Conservation (phyloP, 2,329 filamentous ascomycete species). For the Alternaria angustiovoidea region DNA sequence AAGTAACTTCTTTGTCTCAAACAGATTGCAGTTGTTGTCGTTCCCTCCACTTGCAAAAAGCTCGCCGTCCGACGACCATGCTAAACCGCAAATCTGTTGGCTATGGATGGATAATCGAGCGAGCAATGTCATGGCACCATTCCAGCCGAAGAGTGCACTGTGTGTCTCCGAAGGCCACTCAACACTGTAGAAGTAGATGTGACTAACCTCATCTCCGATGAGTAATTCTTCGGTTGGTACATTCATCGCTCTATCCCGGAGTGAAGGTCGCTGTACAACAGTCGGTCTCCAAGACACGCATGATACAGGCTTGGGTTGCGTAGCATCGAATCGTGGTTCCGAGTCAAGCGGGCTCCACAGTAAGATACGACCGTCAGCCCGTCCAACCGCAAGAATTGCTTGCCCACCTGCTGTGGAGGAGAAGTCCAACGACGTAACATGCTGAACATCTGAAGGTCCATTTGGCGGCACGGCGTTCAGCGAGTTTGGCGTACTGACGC, state of each 20-base stretch:
- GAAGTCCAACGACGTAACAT: constrained; percentile 87
- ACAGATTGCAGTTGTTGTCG: constrained; percentile 87
- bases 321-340: constrained; percentile 75
- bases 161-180: constrained; percentile 74
- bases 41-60: constrained; percentile 90
- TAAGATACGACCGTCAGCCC: constrained; percentile 77
- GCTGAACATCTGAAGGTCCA: constrained; percentile 37
- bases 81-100: constrained; percentile 92
- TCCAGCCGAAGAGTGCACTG: constrained; percentile 76
- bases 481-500: constrained; percentile 67
- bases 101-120: constrained; percentile 79
- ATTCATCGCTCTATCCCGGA: constrained; percentile 57
- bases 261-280: constrained; percentile 59
- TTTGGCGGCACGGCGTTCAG: constrained; percentile 60
- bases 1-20: constrained; percentile 71
- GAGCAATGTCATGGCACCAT: constrained; percentile 78
- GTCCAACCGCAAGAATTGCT: constrained; percentile 84
- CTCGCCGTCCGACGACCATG: constrained; percentile 80
- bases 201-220: constrained; percentile 83
- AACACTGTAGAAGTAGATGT: constrained; percentile 86
- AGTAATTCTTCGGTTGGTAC: constrained; percentile 83
- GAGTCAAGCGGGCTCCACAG: constrained; percentile 80
- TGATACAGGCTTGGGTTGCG: constrained; percentile 75
- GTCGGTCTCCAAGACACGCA: constrained; percentile 83
- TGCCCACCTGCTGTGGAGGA: constrained; percentile 79